phyloP scores from a whole-genome alignment of 495 filamentous ascomycete species.

The Neurospora terricola region DNA sequence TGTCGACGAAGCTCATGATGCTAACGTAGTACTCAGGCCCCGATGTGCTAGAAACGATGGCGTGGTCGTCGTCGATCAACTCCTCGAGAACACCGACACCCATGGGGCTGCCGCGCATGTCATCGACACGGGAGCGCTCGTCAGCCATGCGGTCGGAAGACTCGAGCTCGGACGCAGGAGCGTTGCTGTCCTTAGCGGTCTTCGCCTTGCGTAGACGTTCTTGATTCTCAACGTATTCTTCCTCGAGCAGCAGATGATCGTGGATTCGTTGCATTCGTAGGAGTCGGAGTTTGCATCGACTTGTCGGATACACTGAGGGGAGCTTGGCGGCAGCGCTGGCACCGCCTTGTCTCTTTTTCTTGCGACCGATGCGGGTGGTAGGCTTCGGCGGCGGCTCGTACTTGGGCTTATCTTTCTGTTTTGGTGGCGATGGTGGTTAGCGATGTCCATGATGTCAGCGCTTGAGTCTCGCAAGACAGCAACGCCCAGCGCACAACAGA shows the following conservation, averaged over 20 bases:
- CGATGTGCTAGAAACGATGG: slow-evolving; percentile 94
- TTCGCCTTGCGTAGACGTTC: slow-evolving; percentile 89
- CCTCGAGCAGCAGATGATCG: slow-evolving; percentile 92
- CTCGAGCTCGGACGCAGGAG: slow-evolving; percentile 50
- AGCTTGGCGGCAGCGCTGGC: slow-evolving; percentile 92
- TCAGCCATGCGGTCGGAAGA: slow-evolving; percentile 73
- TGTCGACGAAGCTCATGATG: slow-evolving; percentile 99
- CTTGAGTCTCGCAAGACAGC: neutral
- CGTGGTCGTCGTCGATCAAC: slow-evolving; percentile 99
- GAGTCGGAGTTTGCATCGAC: slow-evolving; percentile 92
- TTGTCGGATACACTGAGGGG: slow-evolving; percentile 85
- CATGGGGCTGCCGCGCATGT: slow-evolving; percentile 98
- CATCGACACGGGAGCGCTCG: slow-evolving; percentile 91
- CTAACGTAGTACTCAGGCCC: slow-evolving; percentile 99
- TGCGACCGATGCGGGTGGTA: slow-evolving; percentile 94
- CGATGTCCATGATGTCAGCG: slow-evolving; percentile 1
- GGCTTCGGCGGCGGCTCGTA: slow-evolving; percentile 97
- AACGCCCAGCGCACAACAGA: neutral
- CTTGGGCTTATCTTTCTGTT: slow-evolving; percentile 97
- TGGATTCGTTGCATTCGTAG: slow-evolving; percentile 98
- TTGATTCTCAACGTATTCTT: slow-evolving; percentile 98
- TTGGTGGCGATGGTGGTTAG: slow-evolving; percentile 9
- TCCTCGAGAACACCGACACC: slow-evolving; percentile 96
- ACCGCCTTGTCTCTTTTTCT: slow-evolving; percentile 89
- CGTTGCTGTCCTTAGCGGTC: slow-evolving; percentile 57